phyloP scores from a whole-genome alignment of 768 basidiomycete species.

The Lactarius sanguifluus region DNA sequence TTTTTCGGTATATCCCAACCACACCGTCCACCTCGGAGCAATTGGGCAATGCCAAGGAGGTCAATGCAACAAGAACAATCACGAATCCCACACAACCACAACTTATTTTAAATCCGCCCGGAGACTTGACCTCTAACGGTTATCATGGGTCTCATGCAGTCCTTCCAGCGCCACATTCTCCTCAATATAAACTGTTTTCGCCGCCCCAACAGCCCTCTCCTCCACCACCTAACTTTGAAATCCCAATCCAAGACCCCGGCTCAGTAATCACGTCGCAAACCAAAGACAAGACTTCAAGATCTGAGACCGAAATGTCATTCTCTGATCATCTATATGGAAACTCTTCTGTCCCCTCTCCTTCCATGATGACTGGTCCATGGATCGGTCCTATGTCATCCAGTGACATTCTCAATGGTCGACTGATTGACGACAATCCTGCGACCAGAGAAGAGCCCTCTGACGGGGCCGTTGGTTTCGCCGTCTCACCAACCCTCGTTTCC shows the following conservation, averaged over 20 bases:
- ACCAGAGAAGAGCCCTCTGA: neutral
- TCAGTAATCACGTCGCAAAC: neutral
- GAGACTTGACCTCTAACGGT: neutral
- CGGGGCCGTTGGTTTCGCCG: conserved; percentile 3
- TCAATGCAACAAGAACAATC: conserved; percentile 16
- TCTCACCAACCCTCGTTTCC: conserved; percentile 3
- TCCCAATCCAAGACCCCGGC: neutral
- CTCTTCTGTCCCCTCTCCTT: neutral
- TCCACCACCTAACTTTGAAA: neutral
- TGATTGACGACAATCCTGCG: neutral
- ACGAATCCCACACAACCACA: conserved; percentile 4
- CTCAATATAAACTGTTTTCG: neutral
- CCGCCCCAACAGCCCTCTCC: neutral
- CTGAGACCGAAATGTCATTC: conserved; percentile 3
- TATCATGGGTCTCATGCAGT: neutral
- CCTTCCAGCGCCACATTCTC: neutral
- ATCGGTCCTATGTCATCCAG: neutral
- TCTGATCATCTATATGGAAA: conserved; percentile 1
- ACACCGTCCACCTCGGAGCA: neutral
- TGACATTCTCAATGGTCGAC: neutral
- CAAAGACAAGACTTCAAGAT: neutral
- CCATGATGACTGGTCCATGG: neutral
- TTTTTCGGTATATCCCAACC: conserved; percentile 28
- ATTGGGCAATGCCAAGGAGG: neutral
- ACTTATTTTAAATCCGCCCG: conserved; percentile 2